phyloP scores from a whole-genome alignment of 179 eudicot species.

The Camellia oleifera region DNA sequence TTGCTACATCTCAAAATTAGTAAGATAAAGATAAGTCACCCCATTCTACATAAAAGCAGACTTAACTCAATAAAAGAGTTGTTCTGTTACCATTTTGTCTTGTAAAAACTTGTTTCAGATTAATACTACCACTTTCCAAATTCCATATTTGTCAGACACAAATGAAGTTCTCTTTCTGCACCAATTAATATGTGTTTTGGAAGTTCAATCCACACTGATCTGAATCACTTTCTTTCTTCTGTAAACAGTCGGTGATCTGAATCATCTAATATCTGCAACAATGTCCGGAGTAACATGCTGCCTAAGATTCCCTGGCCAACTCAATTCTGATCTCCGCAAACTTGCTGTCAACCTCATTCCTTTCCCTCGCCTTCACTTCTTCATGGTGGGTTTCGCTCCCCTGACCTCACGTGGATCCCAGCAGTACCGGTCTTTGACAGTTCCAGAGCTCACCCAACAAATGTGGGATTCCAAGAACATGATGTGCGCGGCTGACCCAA shows the following conservation, averaged over 20 bases:
- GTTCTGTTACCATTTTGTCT: too few species aligned
- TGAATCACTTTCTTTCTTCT: neutral
- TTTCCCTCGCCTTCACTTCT: constrained; percentile 63
- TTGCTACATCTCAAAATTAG: too few species aligned
- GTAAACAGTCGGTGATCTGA: constrained; percentile 54
- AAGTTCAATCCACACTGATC: too few species aligned
- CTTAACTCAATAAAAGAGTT: too few species aligned
- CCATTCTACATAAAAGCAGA: too few species aligned
- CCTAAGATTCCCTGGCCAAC: constrained; percentile 65
- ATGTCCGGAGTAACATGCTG: constrained; percentile 68
- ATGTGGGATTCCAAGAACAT: constrained; percentile 71
- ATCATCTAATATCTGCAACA: constrained; percentile 65
- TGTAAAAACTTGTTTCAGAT: too few species aligned
- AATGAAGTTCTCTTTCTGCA: too few species aligned
- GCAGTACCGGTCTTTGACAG: constrained; percentile 46
- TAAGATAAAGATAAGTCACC: too few species aligned
- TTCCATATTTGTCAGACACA: too few species aligned
- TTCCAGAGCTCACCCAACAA: constrained; percentile 62
- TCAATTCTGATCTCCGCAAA: constrained; percentile 61
- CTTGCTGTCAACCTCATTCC: constrained; percentile 70
- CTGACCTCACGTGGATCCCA: constrained; percentile 64
- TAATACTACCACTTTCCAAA: too few species aligned
- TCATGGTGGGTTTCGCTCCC: constrained; percentile 68
- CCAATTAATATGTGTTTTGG: too few species aligned
- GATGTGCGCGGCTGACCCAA: constrained; percentile 73